Evolutionary conservation across 352 stramenopile genomes (phyloP), one percentile per base, ranked within the genome.

Genomic region (Thalassiosira mediterranea): DNA sequence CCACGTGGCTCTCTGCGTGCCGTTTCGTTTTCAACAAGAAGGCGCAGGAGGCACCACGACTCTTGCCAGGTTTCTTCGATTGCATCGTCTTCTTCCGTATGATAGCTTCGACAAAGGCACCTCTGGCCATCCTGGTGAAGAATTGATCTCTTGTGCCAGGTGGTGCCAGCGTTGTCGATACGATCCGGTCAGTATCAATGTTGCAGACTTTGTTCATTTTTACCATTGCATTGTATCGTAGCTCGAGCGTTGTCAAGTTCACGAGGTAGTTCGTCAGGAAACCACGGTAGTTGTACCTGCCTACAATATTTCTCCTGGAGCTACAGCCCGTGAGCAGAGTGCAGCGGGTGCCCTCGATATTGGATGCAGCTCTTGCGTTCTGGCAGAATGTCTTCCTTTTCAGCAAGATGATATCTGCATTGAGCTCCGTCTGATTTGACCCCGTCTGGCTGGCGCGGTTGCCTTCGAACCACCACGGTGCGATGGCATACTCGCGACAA

Each of bases 241-340:
- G 48, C 38, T 72, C 38, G 49, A 60, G 70, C 13, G 65, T 31
- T 3, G 49, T 21, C n/a, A 56, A 56, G 10, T 70, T 59, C 37
- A 79, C 54, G 2, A 79, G 17, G 44, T 66, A 26, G 68, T 79
- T 75, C 15, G 71, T 71, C 46, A 79, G 37, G 4, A 79, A 69
- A 1, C 71, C 71, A 23, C 71, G 71, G 46, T 79, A 79, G 8
- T 46, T 56, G 28, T 57, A 70, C 19, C 40, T 62, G 10, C 1
- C 26, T 10, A 28, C 32, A 32, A 7, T 37, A 52, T 52, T 75
- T 29, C 11, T 49, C 38, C 51, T 61, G 51, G 65, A 59, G 26
- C 29, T 54, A 46, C 71, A 75, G 26, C 71, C 63, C 37, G 71
- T 79, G 0, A 66, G 21, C 1, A 79, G 21, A 13, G 70, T 59